Evolutionary conservation across 2,329 filamentous ascomycete species (phyloP), one percentile per base, ranked within the genome.

Genomic region (Colletotrichum acutatum): DNA sequence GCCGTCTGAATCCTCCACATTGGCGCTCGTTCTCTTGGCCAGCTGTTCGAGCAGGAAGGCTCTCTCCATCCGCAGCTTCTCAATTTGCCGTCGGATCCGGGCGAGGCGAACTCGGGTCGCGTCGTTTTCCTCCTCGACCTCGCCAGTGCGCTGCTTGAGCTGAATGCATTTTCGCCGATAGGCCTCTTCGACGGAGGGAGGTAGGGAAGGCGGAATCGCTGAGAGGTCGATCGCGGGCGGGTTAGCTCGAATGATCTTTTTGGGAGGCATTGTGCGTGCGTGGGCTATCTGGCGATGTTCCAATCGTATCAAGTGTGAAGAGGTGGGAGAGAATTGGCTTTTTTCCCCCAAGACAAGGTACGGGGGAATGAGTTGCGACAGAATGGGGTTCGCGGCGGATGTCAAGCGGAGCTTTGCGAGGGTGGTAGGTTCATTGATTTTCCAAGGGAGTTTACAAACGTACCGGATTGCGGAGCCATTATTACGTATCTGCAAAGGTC

Each of bases 91-190:
- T 82, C 94, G 92, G 74, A 97, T 90, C 60, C 95, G 93, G 53
- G 90, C 87, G 75, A 98, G 93, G 64, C 95, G 93, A 66, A 94
- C 86, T 66, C 94, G 91, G 59, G 94, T 93, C 70, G 93, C 90
- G 78, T 98, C 95, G 82, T 98, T 98, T 79, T 95, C 93, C 73
- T 95, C 92, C 82, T 98, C 95, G 78, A 98, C 94, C 82, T 98
- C 95, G 81, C 92, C 93, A 75, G 97, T 94, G 74, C 97, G 93
- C 78, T 94, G 93, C 85, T 97, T 97, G 26, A 99, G 90, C 78
- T 97, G 94, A 80, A 98, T 95, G 83, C 96, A 98, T 90, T 99
- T 98, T 76, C 94, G 91, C 79, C 97, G 95, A 84, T 98, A 99
- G 63, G 96, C 95, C 81, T 96, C 93, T 84, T 99, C 96, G 75